Base-by-base conservation (phyloP, 306 rosid species). In the Casuarina glauca region DNA sequence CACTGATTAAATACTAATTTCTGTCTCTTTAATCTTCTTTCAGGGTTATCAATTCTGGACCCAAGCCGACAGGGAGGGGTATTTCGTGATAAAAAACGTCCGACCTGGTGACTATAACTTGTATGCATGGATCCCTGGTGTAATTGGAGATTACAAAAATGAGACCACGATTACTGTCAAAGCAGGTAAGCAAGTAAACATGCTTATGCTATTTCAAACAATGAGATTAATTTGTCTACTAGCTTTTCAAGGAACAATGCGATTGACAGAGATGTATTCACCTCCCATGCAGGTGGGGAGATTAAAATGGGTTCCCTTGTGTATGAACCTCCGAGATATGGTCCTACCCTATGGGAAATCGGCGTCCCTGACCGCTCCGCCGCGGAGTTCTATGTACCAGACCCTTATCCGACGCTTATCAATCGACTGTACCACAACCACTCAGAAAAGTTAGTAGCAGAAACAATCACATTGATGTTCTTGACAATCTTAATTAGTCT, bases 41-140 rank as follows among this genome's bases (percentile, higher is more conserved):
- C 69, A 94, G 98, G 97, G 97, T 1, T 94, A 92, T 74, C 98
- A 94, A 79, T 94, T 92, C 60, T 94, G 98, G 97, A 89, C 82
- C 58, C 86, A 26, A 79, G 66, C 97, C 0, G 87, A 88, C 45
- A 15, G 4, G 55, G 53, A 72, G 2, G 97, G 98, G 2, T 5
- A 69, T 54, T 94, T 94, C 55, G 12, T 49, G 35, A 87, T 94
- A 4, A 86, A 79, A 41, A 84, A 92, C 20, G 73, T 89, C 12
- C 80, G 87, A 46, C 95, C 89, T 2, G 98, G 98, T 38, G 71
- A 46, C 63, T 94, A 94, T 39, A 89, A 85, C 73, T 76, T 92
- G 72, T 94, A 87, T 74, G 92, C 91, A 26, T 92, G 90, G 90
- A 89, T 90, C 74, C 97, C 97, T 46, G 93, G 98, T 42, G 39